Evolutionary conservation across 176 grass and related monocot genomes (phyloP), one percentile per base, ranked within the genome.

Genomic region (Chrysopogon serrulatus): DNA sequence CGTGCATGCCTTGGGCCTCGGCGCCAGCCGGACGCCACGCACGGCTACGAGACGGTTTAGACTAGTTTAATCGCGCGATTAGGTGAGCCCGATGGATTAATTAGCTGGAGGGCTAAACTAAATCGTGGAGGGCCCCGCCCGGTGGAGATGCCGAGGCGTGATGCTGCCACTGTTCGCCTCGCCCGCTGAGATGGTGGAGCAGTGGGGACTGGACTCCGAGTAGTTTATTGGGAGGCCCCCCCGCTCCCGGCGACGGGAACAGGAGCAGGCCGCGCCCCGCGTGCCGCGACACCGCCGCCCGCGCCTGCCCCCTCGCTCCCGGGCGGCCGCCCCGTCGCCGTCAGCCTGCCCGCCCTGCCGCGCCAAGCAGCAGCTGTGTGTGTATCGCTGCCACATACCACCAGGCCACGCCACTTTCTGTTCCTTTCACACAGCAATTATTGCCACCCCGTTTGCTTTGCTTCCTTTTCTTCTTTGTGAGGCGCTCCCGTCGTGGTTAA

Each of bases 391-490:
- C 19, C 19, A 53, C 48, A n/a, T 6, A 54, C 13, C n/a, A 8
- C 1, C 73, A 32, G 13, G 59, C 67, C 8, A 4, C 8, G 8
- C 75, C 76, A 43, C 62, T 44, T 35, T 26, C 36, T 6, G 23
- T 15, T 42, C 16, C 64, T 64, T 71, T 47, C 68, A 40, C 77
- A 26, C 64, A 3, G 73, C 84, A 79, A 86, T 83, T 83, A 79
- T 83, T 83, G 73, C 6, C 2, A n/a, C 12, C 33, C 24, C 15
- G 26, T 62, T 15, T 5, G 0, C 4, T 5, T 41, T 60, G 0
- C 34, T 36, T n/a, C 1, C 65, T 66, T 36, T 61, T 4, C 16
- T 23, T 63, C 32, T 9, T 13, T 17, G 27, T 42, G 24, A 6
- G 36, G 36, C 36, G 13, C 60, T 16, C 13, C 8, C 26, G 10